phyloP scores from a whole-genome alignment of 2,329 filamentous ascomycete genomes.

The Diaporthe helianthi region DNA sequence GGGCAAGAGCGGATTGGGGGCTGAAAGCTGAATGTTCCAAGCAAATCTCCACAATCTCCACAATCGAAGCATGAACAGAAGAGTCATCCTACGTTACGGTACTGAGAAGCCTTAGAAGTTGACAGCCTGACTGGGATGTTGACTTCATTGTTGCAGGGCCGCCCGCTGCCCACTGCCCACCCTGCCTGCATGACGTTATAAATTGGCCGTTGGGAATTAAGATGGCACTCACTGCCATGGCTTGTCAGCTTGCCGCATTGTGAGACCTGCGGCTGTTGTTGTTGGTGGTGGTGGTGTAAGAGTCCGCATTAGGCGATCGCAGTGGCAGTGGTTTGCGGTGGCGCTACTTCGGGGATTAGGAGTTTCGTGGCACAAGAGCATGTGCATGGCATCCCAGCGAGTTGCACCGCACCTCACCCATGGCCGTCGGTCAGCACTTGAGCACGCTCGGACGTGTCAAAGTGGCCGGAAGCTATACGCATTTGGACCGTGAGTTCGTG shows the following conservation, averaged over 20 bases:
- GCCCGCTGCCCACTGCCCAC: not conserved
- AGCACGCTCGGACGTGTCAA: conserved; percentile 16
- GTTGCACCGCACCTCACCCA: not conserved
- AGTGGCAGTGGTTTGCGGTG: not conserved
- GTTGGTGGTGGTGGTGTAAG: not conserved
- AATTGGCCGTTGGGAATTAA: not conserved
- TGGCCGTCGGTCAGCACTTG: conserved; percentile 6
- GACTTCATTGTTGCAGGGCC: not conserved
- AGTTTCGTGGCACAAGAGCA: not conserved
- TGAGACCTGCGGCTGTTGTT: not conserved
- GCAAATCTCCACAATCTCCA: not conserved
- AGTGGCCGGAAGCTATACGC: not conserved
- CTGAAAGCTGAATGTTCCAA: conserved; percentile 3
- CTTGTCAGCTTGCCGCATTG: not conserved
- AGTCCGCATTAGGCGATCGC: not conserved
- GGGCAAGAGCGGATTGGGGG: not conserved
- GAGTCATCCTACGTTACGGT: not conserved
- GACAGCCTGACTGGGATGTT: too few species aligned
- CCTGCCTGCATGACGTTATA: not conserved
- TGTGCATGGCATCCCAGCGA: conserved; percentile 3
- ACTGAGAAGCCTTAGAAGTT: too few species aligned
- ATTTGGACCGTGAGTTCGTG: not conserved
- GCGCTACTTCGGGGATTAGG: not conserved
- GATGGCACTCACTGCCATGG: too few species aligned
- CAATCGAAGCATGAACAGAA: not conserved